phyloP scores from a whole-genome alignment of 805 yeast species.

The Pichia phayaonensis region DNA sequence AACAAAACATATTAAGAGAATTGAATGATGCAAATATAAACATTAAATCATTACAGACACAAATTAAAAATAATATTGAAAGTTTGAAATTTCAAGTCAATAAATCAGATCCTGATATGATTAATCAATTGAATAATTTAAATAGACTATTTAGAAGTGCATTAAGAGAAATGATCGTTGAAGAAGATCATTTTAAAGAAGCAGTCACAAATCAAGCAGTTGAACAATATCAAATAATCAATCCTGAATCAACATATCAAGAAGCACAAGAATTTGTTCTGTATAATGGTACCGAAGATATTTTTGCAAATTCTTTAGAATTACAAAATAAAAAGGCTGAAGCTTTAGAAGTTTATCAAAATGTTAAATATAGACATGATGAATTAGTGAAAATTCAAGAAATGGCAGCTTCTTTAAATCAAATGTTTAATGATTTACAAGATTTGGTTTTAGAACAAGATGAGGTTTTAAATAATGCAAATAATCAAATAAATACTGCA shows the following conservation, averaged over 20 bases:
- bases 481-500: constrained; percentile 67
- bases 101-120: constrained; percentile 62
- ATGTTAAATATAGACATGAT: constrained; percentile 85
- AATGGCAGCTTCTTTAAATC: constrained; percentile 87
- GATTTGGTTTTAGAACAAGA: constrained; percentile 90
- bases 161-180: constrained; percentile 72
- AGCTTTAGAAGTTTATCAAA: constrained; percentile 82
- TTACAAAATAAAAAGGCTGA: constrained; percentile 60
- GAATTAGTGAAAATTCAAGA: constrained; percentile 85
- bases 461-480: constrained; percentile 69
- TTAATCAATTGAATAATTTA: constrained; percentile 78
- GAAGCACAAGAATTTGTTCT: constrained; percentile 78
- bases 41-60: constrained; percentile 6
- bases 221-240: constrained; percentile 77
- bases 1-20: constrained; percentile 3
- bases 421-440: constrained; percentile 89
- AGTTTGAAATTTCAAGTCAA: constrained; percentile 55
- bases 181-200: constrained; percentile 74
- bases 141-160: constrained; percentile 73
- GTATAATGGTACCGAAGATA: constrained; percentile 73
- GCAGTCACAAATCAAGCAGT: constrained; percentile 76
- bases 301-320: constrained; percentile 76
- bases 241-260: constrained; percentile 70
- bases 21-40: constrained; percentile 9
- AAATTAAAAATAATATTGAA: constrained; percentile 63